Conservation (phyloP, 2,329 filamentous ascomycete species). For the Cadophora luteo-olivacea region DNA sequence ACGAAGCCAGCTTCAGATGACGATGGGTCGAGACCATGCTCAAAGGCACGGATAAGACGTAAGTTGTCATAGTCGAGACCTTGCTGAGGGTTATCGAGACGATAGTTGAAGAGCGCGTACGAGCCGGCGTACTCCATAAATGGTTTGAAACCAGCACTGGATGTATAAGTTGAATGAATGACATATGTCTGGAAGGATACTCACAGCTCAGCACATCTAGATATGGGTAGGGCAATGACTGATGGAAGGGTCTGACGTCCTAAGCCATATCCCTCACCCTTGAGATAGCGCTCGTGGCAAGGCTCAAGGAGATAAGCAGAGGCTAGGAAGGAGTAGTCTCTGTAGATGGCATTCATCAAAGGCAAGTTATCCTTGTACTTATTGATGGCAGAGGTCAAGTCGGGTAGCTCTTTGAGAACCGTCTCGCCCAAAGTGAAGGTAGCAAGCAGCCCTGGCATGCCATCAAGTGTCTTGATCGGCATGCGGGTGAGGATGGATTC, state of each 20-base stretch:
- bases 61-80: constrained; percentile 72
- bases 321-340: constrained; percentile 90
- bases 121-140: constrained; percentile 87
- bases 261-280: constrained; percentile 78
- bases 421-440: constrained; percentile 74
- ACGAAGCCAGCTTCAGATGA: constrained; percentile 96
- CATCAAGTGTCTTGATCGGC: constrained; percentile 78
- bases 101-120: constrained; percentile 74
- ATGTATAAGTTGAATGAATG: constrained; percentile 11
- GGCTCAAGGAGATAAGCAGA: constrained; percentile 92
- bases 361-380: constrained; percentile 76
- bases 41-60: constrained; percentile 88
- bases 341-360: constrained; percentile 83
- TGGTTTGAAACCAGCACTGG: constrained; percentile 76
- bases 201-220: constrained; percentile 84
- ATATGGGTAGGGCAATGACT: constrained; percentile 80
- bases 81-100: constrained; percentile 58
- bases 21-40: constrained; percentile 82
- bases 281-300: constrained; percentile 77
- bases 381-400: constrained; percentile 76
- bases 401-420: constrained; percentile 76
- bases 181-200: constrained; percentile 47
- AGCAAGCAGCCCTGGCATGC: constrained; percentile 79
- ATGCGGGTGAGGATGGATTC: constrained; percentile 77
- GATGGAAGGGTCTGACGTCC: constrained; percentile 76